Evolutionary conservation across 2,329 filamentous ascomycete species (phyloP), one percentile per base, ranked within the genome.

Genomic region (Phaeosphaeria sp.): DNA sequence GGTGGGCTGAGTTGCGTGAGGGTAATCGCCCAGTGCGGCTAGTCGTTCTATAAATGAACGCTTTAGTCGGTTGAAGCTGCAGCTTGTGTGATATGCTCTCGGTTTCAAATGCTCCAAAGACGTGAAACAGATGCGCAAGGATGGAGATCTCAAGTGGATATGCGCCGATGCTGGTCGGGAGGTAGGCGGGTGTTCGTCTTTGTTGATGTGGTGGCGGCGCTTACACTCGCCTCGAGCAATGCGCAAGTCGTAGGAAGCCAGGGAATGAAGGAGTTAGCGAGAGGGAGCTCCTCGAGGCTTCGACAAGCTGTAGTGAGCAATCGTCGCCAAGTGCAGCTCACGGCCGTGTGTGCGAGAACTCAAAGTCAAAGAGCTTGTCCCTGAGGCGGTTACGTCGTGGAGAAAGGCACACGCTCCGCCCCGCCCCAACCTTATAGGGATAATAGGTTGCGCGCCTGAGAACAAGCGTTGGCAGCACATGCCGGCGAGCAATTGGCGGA

Each of bases 41-140:
- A 48, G 43, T 17, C 52, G 52, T 46, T 21, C 52, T 47, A 52
- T 52, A 46, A 52, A 50, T 18, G 18, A 23, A 36, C 39, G 39
- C 47, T 46, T 22, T 41, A 7, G n/a, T 54, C 60, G 63, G 56
- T 60, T 63, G 55, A 55, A 55, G 48, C 49, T 63, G 57, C 58
- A 53, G 39, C 27, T 48, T 47, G 55, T 41, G 47, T 48, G 48
- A 20, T 36, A 48, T 64, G 57, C 59, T 59, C 62, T 44, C 25
- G 51, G 68, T 71, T 69, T 71, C 69, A 69, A 63, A 47, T 15
- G 44, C 50, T 48, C 47, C 46, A 51, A 41, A 47, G 17, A 50
- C 21, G 54, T 66, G 67, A 69, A 70, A 69, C 67, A 20, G 30
- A 30, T 46, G 52, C 46, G 42, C 55, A 46, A 57, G 53, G 36